Base-by-base conservation (phyloP, 805 yeast species). In the Kodamaea nitidulidarum region DNA sequence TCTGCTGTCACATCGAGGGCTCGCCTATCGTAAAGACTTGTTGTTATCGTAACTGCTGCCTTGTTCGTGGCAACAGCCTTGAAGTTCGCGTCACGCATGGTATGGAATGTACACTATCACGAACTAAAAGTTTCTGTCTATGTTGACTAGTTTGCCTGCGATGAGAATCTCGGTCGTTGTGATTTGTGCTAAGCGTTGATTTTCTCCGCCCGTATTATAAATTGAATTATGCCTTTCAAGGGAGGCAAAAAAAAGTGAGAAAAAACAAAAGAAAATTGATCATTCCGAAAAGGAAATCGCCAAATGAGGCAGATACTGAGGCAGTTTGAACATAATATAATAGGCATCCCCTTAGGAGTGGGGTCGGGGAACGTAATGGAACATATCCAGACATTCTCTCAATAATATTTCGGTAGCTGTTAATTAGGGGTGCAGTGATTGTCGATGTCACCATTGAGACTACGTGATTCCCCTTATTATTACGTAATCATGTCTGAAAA, bases 1-100 rank as follows among this genome's bases (percentile, higher is more conserved):
- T 87, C 90, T 20, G 88, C 78, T 1, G 96, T 84, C 46, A 90
- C 85, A 58, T 93, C 98, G 38, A 91, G 70, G 0, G 98, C 97
- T 36, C 98, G 66, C 43, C 98, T 67, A 62, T 91, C 98, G 58
- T 91, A 91, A 21, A 91, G 76, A 15, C 91, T 80, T 18, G 95
- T 78, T 6, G 96, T 83, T 44, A 91, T 88, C 18, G 90, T 80
- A 20, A 90, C 87, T n/a, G 96, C 88, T 3, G 98, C 97, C 57
- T 83, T 76, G 66, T 91, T 93, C 40, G 80, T 75, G 36, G 81
- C 62, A 36, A 88, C 76, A 15, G 90, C 81, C 54, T 83, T 79
- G 65, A 84, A 84, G 64, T 88, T 88, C 26, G 95, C 79, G 54
- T 88, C 95, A 62, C 97, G 80, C 98, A 88, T 90, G 29, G 22